Evolutionary conservation across 2,329 filamentous ascomycete genomes (phyloP), one percentile per base, ranked within the genome.

Genomic region (Aspergillus sp.): DNA sequence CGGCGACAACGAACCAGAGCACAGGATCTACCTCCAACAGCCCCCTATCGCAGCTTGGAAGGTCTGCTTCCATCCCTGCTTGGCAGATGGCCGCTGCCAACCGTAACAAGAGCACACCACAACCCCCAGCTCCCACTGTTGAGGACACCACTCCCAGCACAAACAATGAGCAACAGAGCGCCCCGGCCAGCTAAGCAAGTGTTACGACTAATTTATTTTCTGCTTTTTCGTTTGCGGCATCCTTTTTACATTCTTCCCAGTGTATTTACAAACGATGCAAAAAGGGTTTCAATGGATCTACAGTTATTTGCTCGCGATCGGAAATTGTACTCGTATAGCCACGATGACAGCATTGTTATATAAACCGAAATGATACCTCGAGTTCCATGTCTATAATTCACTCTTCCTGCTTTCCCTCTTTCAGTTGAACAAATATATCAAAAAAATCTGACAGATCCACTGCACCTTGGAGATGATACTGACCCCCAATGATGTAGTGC

Each of bases 1-100:
- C 64, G 39, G 54, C 65, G 34, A 56, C 61, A 26, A 54, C 60
- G 8, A 59, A 61, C 6, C 64, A 62, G 39, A 64, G 58, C 32
- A 50, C 59, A 13, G 52, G 51, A 28, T 58, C 62, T 31, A 51
- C 48, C 7, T 44, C 58, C 31, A 64, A 62, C 46, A 76, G 66
- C 54, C 75, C 78, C 28, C 77, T 81, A 28, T 62, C 67, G 12
- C 64, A 66, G 27, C 59, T 76, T 47, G 70, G 75, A 44, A 69
- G 72, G 49, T 66, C 76, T 32, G 85, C 85, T 8, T 82, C 85
- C 8, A 90, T 90, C 53, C 86, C 86, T 5, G 80, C 85, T 5
- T 90, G 86, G 86, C 86, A 90, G 68, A 78, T 88, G 75, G 83
- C 85, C 38, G 82, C 83, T 61, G 74, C 81, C 29, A 82, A 77